phyloP scores from a whole-genome alignment of 2,329 filamentous ascomycete species.

The Apiospora marii region DNA sequence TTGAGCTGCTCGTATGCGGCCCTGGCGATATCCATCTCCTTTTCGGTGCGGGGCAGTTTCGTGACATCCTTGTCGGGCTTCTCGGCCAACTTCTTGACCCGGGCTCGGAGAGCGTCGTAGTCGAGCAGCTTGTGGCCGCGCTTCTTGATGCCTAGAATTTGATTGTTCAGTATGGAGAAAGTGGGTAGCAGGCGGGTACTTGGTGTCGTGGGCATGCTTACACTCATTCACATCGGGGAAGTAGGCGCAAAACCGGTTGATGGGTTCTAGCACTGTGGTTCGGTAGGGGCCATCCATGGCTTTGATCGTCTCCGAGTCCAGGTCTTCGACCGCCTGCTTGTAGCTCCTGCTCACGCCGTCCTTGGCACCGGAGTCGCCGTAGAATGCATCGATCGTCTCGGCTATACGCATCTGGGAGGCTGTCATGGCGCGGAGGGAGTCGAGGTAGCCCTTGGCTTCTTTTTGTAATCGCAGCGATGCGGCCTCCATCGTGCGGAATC shows the following conservation, averaged over 20 bases:
- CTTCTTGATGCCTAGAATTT: slow-evolving; percentile 84
- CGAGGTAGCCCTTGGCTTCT: slow-evolving; percentile 97
- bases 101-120: slow-evolving; percentile 94
- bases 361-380: slow-evolving; percentile 92
- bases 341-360: slow-evolving; percentile 97
- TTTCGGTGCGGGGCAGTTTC: slow-evolving; percentile 94
- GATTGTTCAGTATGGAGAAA: slow-evolving; percentile 30
- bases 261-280: slow-evolving; percentile 93
- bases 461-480: slow-evolving; percentile 93
- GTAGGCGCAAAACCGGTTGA: slow-evolving; percentile 95
- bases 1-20: slow-evolving; percentile 95
- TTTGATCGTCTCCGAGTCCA: slow-evolving; percentile 98
- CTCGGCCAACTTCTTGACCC: slow-evolving; percentile 95
- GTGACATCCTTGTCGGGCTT: slow-evolving; percentile 99
- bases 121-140: slow-evolving; percentile 98
- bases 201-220: slow-evolving; percentile 46
- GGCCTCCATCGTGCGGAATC: slow-evolving; percentile 97
- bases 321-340: slow-evolving; percentile 97
- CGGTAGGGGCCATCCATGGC: slow-evolving; percentile 95
- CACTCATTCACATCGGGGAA: slow-evolving; percentile 99
- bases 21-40: slow-evolving; percentile 94
- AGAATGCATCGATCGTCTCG: slow-evolving; percentile 99
- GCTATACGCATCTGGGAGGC: slow-evolving; percentile 99
- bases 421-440: slow-evolving; percentile 97
- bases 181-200: neutral